Conservation (phyloP, 1,284 basidiomycete genomes). For the Melampsora larici-populina region DNA sequence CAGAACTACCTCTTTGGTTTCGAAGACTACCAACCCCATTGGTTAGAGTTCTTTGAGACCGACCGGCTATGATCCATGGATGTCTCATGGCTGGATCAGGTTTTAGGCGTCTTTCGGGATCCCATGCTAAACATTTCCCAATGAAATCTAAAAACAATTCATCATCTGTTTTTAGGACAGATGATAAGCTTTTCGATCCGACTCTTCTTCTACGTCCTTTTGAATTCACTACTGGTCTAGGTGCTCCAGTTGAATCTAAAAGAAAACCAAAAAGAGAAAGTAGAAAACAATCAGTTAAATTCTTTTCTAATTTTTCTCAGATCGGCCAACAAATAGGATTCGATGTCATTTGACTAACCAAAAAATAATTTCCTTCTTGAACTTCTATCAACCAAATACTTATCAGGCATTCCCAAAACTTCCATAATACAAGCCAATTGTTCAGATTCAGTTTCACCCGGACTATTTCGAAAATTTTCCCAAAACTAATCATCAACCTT, state of each 20-base stretch:
- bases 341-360: conserved; percentile 65
- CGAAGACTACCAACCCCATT: not conserved
- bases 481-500: not conserved
- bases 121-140: conserved; percentile 92
- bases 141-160: conserved; percentile 65
- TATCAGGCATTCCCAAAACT: conserved; percentile 89
- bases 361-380: conserved; percentile 94
- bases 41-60: not conserved
- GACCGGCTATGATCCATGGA: conserved; percentile 48
- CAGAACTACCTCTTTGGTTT: not conserved
- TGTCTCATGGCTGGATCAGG: conserved; percentile 72
- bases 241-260: conserved; percentile 82
- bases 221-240: conserved; percentile 89
- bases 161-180: conserved; percentile 76
- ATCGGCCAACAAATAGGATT: too few relatives aligned
- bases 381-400: conserved; percentile 88
- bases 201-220: conserved; percentile 90
- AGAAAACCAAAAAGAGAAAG: conserved; percentile 20
- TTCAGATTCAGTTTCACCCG: conserved; percentile 70
- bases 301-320: too few relatives aligned
- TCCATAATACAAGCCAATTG: conserved; percentile 99
- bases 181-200: conserved; percentile 79
- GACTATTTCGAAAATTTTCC: not conserved
- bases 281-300: too few relatives aligned
- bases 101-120: conserved; percentile 92